Evolutionary conservation across 2,329 filamentous ascomycete species (phyloP).

Genomic region (Gremmenia infestans): DNA sequence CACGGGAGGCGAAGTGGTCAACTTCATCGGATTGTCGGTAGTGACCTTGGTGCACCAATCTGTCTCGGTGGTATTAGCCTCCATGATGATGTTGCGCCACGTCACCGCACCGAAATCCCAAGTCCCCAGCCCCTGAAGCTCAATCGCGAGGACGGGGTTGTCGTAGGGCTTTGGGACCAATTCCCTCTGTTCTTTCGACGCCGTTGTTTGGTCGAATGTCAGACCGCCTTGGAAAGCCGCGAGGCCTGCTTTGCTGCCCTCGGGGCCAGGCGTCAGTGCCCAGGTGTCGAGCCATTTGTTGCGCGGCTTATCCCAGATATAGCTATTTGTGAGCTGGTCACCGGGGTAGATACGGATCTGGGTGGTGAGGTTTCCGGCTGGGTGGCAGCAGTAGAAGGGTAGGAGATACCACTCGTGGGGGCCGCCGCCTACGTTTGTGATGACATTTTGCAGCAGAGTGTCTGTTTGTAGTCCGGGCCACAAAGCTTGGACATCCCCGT

Average conservation of each 20-base stretch:
- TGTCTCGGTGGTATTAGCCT: conserved; percentile 13
- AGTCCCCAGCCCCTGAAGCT: conserved; percentile 11
- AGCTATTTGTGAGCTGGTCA: conserved; percentile 14
- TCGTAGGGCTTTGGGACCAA: neutral
- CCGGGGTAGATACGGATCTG: conserved; percentile 14
- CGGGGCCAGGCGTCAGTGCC: conserved; percentile 4
- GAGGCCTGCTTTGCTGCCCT: neutral
- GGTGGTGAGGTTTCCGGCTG: conserved; percentile 3
- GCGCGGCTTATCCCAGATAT: conserved; percentile 7
- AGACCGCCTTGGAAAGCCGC: conserved; percentile 10
- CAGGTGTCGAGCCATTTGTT: conserved; percentile 16
- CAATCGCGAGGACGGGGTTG: conserved; percentile 12
- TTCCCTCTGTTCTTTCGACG: neutral
- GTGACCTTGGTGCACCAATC: conserved; percentile 12
- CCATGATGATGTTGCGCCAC: conserved; percentile 17
- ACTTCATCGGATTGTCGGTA: neutral
- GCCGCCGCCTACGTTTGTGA: conserved; percentile 13
- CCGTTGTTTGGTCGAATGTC: conserved; percentile 10
- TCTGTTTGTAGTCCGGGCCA: conserved; percentile 37
- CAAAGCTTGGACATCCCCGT: conserved; percentile 47
- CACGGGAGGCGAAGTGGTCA: neutral
- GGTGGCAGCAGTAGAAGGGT: conserved; percentile 19
- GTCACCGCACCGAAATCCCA: conserved; percentile 18
- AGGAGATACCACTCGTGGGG: conserved; percentile 13
- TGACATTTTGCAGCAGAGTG: conserved; percentile 17